Evolutionary conservation across 768 basidiomycete genomes (phyloP).

Genomic region (Boletus tomentosulus): DNA sequence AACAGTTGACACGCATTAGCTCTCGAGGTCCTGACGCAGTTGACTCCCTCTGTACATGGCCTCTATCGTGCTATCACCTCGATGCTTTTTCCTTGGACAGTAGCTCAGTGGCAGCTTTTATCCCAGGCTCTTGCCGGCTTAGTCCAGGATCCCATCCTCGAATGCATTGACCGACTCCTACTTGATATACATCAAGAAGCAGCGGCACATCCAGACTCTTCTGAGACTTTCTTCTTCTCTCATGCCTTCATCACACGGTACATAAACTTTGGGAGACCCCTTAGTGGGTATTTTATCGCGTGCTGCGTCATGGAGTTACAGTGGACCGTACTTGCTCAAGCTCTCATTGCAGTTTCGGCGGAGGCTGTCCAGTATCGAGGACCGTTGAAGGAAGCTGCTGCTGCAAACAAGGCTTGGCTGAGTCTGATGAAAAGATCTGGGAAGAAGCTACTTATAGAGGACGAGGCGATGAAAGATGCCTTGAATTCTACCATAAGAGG

Average conservation of each 20-base stretch:
- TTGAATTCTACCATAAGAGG: constrained; percentile 51
- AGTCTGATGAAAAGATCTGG: constrained; percentile 56
- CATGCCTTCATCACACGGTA: constrained; percentile 75
- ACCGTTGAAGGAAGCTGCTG: constrained; percentile 64
- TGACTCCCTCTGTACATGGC: constrained; percentile 81
- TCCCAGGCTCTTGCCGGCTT: constrained; percentile 51
- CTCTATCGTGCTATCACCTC: constrained; percentile 83
- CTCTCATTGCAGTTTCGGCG: constrained; percentile 40
- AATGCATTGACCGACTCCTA: constrained; percentile 67
- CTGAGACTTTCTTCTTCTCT: constrained; percentile 46
- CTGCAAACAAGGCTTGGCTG: constrained; percentile 80
- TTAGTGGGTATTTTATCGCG: constrained; percentile 85
- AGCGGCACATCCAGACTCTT: constrained; percentile 36
- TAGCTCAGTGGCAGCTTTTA: constrained; percentile 59
- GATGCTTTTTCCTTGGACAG: constrained; percentile 69
- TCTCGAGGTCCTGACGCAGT: constrained; percentile 65
- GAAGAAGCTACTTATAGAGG: constrained; percentile 35
- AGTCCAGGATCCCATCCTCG: constrained; percentile 64
- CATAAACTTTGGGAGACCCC: constrained; percentile 66
- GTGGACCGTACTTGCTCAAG: constrained; percentile 82
- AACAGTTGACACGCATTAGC: constrained; percentile 37
- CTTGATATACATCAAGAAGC: constrained; percentile 55
- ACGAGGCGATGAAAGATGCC: constrained; percentile 32
- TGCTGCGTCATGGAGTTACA: constrained; percentile 84
- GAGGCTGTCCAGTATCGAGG: constrained; percentile 17